Base-by-base conservation (phyloP, 371 early-diverging fungal species). In the Blakeslea trispora region DNA sequence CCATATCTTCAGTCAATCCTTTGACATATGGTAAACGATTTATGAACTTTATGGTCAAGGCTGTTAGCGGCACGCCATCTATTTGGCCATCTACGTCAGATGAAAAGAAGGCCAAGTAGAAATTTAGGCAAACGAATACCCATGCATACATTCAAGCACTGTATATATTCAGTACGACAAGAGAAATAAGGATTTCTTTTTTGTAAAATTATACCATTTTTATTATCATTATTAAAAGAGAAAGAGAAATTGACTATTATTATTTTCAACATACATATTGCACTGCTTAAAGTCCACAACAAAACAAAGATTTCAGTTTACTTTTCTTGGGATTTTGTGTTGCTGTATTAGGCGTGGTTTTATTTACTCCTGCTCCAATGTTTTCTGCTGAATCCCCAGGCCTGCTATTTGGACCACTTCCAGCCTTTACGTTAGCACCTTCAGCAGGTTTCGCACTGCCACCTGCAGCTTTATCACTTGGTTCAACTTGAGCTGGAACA, bases 1-100 rank as follows among this genome's bases (percentile, higher is more conserved):
- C 69, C 1, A 96, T 98, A 23, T 94, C 94, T 1, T 88, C 97
- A 19, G 94, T 98, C 11, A 79, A 93, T 61, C 97, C 98, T 0
- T 57, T 58, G 19, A 75, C 82, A 41, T 98, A 98, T 64, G 95
- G 90, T 3, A 64, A 76, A 42, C 84, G 98, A 11, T 98, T 96
- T 67, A 57, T 96, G 64, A 70, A 79, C 37, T 98, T 97, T 64
- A 93, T 96, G 84, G 46, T 63, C 3, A 61, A 69, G 39, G 57
- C 69, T 31, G 64, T 64, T 17, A 57, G 47, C 24, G 57, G 57
- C 10, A 32, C 57, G 7, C 43, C 49, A 23, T 47, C 55, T 3
- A 13, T 31, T 19, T 50, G 42, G 32, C 40, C 17, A 46, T 57
- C 17, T 46, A 50, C 45, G 45, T 24, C 31, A 19, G 31, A 28